Evolutionary conservation across 345 rosid genomes (phyloP), one percentile per base, ranked within the genome.

Genomic region (Rubroshorea leprosula): DNA sequence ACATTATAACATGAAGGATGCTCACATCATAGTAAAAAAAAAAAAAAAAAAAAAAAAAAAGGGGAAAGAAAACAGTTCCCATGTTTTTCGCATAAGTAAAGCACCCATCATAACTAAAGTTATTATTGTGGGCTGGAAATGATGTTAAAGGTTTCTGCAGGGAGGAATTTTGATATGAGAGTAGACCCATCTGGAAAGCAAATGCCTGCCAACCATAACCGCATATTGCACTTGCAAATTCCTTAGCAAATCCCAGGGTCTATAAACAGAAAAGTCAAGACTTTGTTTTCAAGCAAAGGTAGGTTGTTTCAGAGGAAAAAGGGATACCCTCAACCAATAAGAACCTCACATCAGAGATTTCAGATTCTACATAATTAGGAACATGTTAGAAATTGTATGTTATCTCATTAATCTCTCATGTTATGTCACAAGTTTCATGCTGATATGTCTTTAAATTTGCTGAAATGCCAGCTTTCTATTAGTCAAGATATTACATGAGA

Each of bases 111-210:
- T 78, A 62, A 70, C 70, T 50, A 35, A 55, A 55, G 72, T 70
- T 64, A 62, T 69, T 62, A 55, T 35, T 60, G 68, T 47, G 70
- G 75, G 60, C 74, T 64, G 23, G 15, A 35, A 66, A 67, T 55
- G 48, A 59, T 61, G 65, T 55, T 47, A 64, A 70, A 25, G 24
- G 53, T n/a, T 18, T 52, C 19, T 35, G 4, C 18, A 10, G 6
- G 48, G 17, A 13, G 26, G 49, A 63, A 53, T 6, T 38, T 15
- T 17, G 43, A 35, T 35, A 10, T 35, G 41, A 35, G 49, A 51
- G 24, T 31, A 53, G 23, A 54, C 71, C 78, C 69, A 58, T 35
- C 77, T 74, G 75, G 73, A 78, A 78, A 72, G 77, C 75, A 64
- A 72, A 54, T 14, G 43, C 72, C 57, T 56, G 44, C 66, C 39